Conservation (phyloP, 441 rosid species). For the Rhodomyrtus psidioides region DNA sequence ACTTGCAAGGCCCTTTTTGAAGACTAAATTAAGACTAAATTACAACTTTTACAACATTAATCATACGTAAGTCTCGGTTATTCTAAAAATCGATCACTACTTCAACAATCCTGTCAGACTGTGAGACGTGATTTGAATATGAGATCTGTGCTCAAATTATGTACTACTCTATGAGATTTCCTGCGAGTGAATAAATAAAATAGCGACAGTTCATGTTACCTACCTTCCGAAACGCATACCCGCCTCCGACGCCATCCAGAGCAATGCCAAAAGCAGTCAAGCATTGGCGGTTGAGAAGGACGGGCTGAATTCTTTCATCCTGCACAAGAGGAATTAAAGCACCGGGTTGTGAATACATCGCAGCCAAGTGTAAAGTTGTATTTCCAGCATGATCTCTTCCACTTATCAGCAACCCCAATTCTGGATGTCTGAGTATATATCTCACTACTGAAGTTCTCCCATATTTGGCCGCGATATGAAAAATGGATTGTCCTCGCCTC, state of each 20-base stretch:
- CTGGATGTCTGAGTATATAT: not conserved
- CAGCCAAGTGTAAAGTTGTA: not conserved
- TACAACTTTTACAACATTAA: not conserved
- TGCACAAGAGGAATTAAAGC: not conserved
- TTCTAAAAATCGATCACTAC: not conserved
- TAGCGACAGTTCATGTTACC: not conserved
- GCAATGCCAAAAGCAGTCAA: not conserved
- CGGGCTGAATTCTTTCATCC: not conserved
- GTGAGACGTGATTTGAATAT: not conserved
- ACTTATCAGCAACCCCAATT: accelerated
- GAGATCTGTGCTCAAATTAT: not conserved
- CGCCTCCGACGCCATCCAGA: not conserved
- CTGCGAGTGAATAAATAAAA: not conserved
- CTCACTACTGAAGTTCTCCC: not conserved
- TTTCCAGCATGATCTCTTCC: not conserved
- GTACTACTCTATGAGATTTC: accelerated
- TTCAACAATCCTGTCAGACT: not conserved
- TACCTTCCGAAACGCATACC: not conserved
- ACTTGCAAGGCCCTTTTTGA: not conserved
- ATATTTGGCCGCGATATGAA: not conserved
- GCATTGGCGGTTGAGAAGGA: not conserved
- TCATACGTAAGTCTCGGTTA: not conserved
- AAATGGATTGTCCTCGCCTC: accelerated
- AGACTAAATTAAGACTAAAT: not conserved
- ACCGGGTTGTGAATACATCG: not conserved